Percentiles rank a stretch among this genome's conserved stretches.
phyloP scores from a whole-genome alignment of 1,139 yeast species.

The Sugiyamaella novakii region DNA sequence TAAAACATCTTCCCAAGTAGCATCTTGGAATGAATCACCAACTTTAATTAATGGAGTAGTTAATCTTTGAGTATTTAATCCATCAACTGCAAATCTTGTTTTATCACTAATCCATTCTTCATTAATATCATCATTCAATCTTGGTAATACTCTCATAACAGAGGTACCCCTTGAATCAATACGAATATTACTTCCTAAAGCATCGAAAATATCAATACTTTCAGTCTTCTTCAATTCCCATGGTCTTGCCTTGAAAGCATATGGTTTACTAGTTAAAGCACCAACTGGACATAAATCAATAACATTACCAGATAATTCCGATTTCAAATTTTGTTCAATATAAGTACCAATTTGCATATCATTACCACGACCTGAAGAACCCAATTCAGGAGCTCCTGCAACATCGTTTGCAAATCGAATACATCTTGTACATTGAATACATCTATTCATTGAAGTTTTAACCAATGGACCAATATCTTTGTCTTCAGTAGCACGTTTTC shows the following conservation, averaged over 20 bases:
- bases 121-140: conserved; percentile 82
- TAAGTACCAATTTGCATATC: conserved; percentile 92
- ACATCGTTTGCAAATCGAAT: conserved; percentile 88
- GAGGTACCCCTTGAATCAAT: conserved; percentile 87
- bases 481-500: conserved; percentile 89
- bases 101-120: conserved; percentile 94
- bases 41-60: conserved; percentile 77
- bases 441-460: conserved; percentile 90
- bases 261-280: conserved; percentile 86
- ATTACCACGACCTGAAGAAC: conserved; percentile 88
- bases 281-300: conserved; percentile 92
- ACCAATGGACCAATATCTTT: conserved; percentile 89
- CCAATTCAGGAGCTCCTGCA: conserved; percentile 92
- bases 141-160: conserved; percentile 85
- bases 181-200: conserved; percentile 77
- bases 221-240: conserved; percentile 94
- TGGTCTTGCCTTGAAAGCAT: conserved; percentile 88
- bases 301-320: conserved; percentile 86
- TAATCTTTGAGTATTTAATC: conserved; percentile 81
- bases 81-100: conserved; percentile 84
- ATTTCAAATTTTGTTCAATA: conserved; percentile 79
- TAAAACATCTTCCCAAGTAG: conserved; percentile 89
- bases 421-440: conserved; percentile 92
- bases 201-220: conserved; percentile 84
- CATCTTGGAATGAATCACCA: conserved; percentile 70